Evolutionary conservation across 2,329 filamentous ascomycete genomes (phyloP).

Genomic region (Magnaporthales sp.): DNA sequence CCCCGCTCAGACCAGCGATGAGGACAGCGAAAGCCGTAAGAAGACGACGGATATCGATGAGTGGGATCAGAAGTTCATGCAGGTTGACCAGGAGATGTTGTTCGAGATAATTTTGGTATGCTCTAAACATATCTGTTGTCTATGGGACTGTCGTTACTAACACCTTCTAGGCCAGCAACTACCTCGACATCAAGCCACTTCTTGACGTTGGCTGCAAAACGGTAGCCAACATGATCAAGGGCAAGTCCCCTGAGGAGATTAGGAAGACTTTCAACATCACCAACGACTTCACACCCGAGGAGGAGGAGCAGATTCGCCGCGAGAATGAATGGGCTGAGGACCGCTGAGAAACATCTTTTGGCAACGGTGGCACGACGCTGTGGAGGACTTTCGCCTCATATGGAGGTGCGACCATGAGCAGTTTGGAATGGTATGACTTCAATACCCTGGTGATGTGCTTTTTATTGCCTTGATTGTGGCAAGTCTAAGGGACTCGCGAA

Average conservation of each 20-base stretch:
- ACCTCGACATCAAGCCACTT: slow-evolving; percentile 96
- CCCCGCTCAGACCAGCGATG: slow-evolving; percentile 71
- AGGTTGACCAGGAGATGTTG: slow-evolving; percentile 98
- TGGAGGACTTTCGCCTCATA: background rate
- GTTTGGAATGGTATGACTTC: background rate
- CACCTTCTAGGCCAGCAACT: slow-evolving; percentile 74
- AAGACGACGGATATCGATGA: slow-evolving; percentile 99
- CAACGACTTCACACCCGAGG: slow-evolving; percentile 97
- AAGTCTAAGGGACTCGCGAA: background rate
- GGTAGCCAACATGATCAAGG: slow-evolving; percentile 99
- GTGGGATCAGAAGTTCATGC: slow-evolving; percentile 99
- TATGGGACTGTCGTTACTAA: slow-evolving; percentile 1
- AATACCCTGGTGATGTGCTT: background rate
- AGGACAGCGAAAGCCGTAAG: slow-evolving; percentile 89
- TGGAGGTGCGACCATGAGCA: background rate
- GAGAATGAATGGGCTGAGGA: slow-evolving; percentile 93
- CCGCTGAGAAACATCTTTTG: slow-evolving; percentile 37
- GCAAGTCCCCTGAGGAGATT: slow-evolving; percentile 98
- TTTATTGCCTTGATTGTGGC: background rate
- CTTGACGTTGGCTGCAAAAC: slow-evolving; percentile 99
- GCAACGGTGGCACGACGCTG: background rate
- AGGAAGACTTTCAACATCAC: slow-evolving; percentile 99
- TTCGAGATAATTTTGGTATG: slow-evolving; percentile 96
- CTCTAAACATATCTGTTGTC: background rate
- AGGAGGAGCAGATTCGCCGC: slow-evolving; percentile 93